Conservation (phyloP, 2,329 filamentous ascomycete species). For the Paraconiothyrium brasiliense region DNA sequence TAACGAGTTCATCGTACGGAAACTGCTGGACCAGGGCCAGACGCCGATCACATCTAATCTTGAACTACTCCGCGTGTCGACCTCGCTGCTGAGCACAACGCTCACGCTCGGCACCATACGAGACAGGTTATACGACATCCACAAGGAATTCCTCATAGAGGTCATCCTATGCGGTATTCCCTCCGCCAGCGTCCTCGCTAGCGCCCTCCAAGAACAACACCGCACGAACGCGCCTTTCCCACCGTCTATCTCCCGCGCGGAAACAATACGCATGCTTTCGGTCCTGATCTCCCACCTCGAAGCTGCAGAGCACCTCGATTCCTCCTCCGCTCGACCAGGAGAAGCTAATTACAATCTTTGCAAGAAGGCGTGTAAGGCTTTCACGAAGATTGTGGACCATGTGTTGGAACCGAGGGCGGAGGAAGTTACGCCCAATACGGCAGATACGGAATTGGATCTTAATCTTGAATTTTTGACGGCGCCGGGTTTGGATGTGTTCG, state of each 20-base stretch:
- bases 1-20: constrained; percentile 49
- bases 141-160: constrained; percentile 41
- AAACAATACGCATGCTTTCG: constrained; percentile 51
- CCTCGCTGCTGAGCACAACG: constrained; percentile 39
- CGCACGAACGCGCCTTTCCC: constrained; percentile 41
- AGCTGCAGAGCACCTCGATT: constrained; percentile 37
- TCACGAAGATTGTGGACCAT: constrained; percentile 42
- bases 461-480: constrained; percentile 33
- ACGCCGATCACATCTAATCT: constrained; percentile 33
- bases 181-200: constrained; percentile 39
- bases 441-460: constrained; percentile 29
- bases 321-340: constrained; percentile 42
- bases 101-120: constrained; percentile 39
- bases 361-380: constrained; percentile 40
- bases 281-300: constrained; percentile 54
- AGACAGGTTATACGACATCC: constrained; percentile 44
- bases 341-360: constrained; percentile 48
- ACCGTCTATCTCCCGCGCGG: constrained; percentile 42
- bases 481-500: constrained; percentile 41
- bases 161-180: constrained; percentile 44
- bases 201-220: constrained; percentile 40
- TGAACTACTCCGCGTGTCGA: constrained; percentile 35
- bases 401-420: constrained; percentile 35
- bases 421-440: constrained; percentile 24
- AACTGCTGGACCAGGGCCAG: constrained; percentile 38